Evolutionary conservation across 2,329 filamentous ascomycete species (phyloP).

Genomic region (Aspergillus sp.): DNA sequence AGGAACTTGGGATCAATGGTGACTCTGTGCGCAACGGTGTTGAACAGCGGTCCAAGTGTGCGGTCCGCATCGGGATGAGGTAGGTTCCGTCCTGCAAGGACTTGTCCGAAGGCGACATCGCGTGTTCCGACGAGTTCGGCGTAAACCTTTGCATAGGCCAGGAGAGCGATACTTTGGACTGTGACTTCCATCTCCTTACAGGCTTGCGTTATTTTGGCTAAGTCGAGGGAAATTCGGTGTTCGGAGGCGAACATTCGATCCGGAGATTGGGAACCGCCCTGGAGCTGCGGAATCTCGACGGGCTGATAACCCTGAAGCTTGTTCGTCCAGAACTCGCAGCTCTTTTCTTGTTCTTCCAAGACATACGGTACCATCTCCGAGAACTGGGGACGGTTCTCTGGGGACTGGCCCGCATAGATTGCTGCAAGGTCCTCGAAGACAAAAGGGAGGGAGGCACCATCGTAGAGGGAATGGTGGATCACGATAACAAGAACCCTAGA

Average conservation of each 20-base stretch:
- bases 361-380: constrained; percentile 57
- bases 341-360: constrained; percentile 47
- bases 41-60: constrained; percentile 56
- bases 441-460: constrained; percentile 76
- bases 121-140: constrained; percentile 29
- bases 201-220: constrained; percentile 15
- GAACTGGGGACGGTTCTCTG: constrained; percentile 21
- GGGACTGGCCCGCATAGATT: constrained; percentile 55
- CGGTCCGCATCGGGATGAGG: constrained; percentile 47
- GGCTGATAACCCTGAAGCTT: constrained; percentile 24
- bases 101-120: constrained; percentile 48
- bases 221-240: constrained; percentile 18
- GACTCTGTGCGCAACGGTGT: constrained; percentile 52
- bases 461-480: constrained; percentile 80
- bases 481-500: constrained; percentile 57
- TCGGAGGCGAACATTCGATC: constrained; percentile 22
- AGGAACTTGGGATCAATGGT: constrained; percentile 35
- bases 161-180: constrained; percentile 28
- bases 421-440: constrained; percentile 66
- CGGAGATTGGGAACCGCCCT: not conserved
- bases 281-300: constrained; percentile 21
- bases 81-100: constrained; percentile 53
- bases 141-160: constrained; percentile 33
- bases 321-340: constrained; percentile 31
- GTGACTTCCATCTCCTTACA: constrained; percentile 32